A percentile compares a stretch with the other conserved stretches of the same genome.
phyloP scores from a whole-genome alignment of 2,329 filamentous ascomycete genomes.

The Ceratocystis cubensis region DNA sequence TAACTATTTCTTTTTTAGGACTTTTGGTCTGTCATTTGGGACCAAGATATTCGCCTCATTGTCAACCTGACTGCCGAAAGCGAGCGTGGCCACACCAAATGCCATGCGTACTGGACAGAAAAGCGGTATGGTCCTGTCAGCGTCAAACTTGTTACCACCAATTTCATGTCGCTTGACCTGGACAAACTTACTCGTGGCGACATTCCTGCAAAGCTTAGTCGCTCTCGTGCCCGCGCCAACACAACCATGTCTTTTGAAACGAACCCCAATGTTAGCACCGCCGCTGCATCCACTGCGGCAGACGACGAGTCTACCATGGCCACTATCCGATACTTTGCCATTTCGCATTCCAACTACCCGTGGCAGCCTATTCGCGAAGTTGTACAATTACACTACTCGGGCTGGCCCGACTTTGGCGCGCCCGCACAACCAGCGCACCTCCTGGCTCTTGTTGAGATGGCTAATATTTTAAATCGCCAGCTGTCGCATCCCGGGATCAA shows the following conservation, averaged over 20 bases:
- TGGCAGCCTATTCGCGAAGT: constrained; percentile 83
- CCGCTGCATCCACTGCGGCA: constrained; percentile 24
- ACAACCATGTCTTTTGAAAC: constrained; percentile 22
- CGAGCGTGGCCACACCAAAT: constrained; percentile 88
- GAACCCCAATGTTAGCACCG: constrained; percentile 17
- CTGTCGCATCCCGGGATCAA: constrained; percentile 36
- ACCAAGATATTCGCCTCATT: constrained; percentile 86
- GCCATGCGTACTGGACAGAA: constrained; percentile 82
- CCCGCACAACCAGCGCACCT: constrained; percentile 81
- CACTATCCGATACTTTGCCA: constrained; percentile 72
- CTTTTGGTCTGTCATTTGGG: constrained; percentile 97
- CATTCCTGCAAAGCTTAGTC: constrained; percentile 5
- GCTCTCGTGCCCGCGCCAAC: constrained; percentile 33
- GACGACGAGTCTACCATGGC: constrained; percentile 55
- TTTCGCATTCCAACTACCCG: constrained; percentile 63
- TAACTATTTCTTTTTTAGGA: constrained; percentile 43
- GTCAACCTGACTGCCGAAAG: constrained; percentile 94
- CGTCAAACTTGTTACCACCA: constrained; percentile 68
- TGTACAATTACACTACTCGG: constrained; percentile 84
- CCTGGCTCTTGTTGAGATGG: constrained; percentile 77
- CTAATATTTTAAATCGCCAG: constrained; percentile 57
- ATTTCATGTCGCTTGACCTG: constrained; percentile 65
- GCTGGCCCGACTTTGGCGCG: constrained; percentile 96
- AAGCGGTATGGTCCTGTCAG: constrained; percentile 66
- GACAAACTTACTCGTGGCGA: constrained; percentile 25